Conservation (phyloP, 2,329 filamentous ascomycete species). For the Colletotrichum eleusines region DNA sequence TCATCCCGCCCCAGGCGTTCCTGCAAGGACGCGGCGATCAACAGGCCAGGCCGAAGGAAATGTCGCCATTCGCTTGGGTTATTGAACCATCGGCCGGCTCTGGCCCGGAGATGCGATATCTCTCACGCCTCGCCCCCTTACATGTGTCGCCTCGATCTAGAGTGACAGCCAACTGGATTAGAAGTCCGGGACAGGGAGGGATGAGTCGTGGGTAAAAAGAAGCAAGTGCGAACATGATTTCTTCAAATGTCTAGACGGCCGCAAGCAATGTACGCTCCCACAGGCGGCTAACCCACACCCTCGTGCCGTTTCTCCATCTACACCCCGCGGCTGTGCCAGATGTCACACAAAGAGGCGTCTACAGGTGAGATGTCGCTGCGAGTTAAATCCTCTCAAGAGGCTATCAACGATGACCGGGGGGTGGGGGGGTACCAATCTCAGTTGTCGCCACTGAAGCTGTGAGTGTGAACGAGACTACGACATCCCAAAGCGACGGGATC, state of each 20-base stretch:
- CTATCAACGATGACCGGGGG: background rate
- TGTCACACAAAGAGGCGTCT: background rate
- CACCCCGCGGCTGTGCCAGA: background rate
- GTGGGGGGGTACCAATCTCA: background rate
- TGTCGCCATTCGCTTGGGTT: background rate
- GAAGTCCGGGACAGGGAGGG: too few species aligned
- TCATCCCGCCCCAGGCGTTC: constrained; percentile 5
- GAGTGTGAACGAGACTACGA: background rate
- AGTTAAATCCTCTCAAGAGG: background rate
- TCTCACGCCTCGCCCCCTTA: constrained; percentile 9
- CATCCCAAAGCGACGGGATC: background rate
- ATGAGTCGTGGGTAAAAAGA: background rate
- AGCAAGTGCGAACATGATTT: background rate
- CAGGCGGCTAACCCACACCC: background rate
- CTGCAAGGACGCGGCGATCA: background rate
- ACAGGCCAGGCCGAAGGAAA: background rate
- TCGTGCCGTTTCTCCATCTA: background rate
- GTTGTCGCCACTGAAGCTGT: background rate
- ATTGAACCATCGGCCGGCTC: constrained; percentile 8
- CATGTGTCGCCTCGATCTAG: constrained; percentile 17
- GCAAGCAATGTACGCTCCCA: constrained; percentile 8
- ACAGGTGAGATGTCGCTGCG: background rate
- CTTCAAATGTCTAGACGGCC: background rate
- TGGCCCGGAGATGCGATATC: constrained; percentile 19
- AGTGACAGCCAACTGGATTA: background rate